Percentiles rank a stretch among this genome's conserved stretches.
Evolutionary conservation across 2,329 filamentous ascomycete genomes (phyloP).

Genomic region (Penicillium brasilianum): DNA sequence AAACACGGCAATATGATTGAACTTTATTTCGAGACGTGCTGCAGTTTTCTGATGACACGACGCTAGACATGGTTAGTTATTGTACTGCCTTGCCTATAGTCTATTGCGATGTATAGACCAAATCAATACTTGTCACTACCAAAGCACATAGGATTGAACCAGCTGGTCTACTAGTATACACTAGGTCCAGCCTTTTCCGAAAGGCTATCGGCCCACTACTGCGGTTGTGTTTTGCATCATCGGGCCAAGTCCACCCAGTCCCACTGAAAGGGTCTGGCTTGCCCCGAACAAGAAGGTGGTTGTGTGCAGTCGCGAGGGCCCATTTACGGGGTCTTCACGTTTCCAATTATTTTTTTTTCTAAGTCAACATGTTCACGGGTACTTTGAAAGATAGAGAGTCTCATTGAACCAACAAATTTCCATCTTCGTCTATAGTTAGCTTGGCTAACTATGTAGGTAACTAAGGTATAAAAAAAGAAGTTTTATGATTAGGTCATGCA

Average conservation of each 20-base stretch:
- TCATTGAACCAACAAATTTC: not conserved
- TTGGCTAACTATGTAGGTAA: not conserved
- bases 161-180: not conserved
- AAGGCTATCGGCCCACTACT: not conserved
- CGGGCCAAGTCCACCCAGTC: not conserved
- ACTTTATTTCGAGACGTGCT: not conserved
- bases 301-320: constrained; percentile 9
- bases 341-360: constrained; percentile 13
- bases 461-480: no score
- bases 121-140: not conserved
- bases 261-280: constrained; percentile 10
- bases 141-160: not conserved
- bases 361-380: not conserved
- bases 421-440: not conserved
- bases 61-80: not conserved
- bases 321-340: no score
- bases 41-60: not conserved
- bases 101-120: not conserved
- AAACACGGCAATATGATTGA: not conserved
- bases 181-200: not conserved
- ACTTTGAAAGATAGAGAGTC: not conserved
- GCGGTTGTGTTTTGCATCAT: constrained; percentile 27
- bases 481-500: not conserved
- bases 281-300: constrained; percentile 33
- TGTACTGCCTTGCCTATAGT: not conserved